Conservation (phyloP, 768 basidiomycete genomes). For the Lanmaoa pseudosensibilis region DNA sequence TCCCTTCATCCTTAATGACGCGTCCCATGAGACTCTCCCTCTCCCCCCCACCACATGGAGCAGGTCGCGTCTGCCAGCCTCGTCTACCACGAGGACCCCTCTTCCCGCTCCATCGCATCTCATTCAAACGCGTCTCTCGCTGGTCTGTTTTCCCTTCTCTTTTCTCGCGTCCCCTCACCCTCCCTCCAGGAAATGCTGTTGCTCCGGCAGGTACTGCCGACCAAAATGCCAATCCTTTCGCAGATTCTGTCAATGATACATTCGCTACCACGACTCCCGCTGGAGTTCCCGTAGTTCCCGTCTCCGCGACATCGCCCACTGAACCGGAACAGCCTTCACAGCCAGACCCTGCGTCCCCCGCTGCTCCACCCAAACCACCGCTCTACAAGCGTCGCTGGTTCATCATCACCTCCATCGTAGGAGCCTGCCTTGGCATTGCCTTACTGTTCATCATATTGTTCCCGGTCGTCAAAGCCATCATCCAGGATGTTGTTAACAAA, state of each 20-base stretch:
- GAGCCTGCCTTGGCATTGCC: conserved; percentile 54
- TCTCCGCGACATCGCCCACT: background rate
- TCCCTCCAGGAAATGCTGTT: conserved; percentile 9
- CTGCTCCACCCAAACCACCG: conserved; percentile 31
- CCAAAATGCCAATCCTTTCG: conserved; percentile 1
- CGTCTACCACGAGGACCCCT: background rate
- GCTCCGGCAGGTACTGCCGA: conserved; percentile 2
- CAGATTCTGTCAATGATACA: conserved; percentile 12
- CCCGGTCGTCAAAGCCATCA: conserved; percentile 66
- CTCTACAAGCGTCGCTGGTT: conserved; percentile 66
- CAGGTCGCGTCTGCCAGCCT: background rate
- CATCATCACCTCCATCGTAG: conserved; percentile 55
- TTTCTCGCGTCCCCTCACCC: background rate
- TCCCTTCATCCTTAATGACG: too few relatives aligned
- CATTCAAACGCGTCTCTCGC: conserved; percentile 18
- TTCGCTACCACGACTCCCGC: conserved; percentile 8
- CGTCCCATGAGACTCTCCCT: too few relatives aligned
- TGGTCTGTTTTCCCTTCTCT: background rate
- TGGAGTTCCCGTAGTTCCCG: background rate
- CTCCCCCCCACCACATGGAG: conserved; percentile 1
- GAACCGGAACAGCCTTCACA: background rate
- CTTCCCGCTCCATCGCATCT: conserved; percentile 1
- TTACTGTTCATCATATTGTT: conserved; percentile 67
- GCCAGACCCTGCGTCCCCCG: background rate
- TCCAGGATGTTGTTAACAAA: conserved; percentile 61